These are phyloP conservation scores for Saururus chinensis DNA, from an alignment of 164 flowering plant species.

Conservation along the genomic window DNA sequence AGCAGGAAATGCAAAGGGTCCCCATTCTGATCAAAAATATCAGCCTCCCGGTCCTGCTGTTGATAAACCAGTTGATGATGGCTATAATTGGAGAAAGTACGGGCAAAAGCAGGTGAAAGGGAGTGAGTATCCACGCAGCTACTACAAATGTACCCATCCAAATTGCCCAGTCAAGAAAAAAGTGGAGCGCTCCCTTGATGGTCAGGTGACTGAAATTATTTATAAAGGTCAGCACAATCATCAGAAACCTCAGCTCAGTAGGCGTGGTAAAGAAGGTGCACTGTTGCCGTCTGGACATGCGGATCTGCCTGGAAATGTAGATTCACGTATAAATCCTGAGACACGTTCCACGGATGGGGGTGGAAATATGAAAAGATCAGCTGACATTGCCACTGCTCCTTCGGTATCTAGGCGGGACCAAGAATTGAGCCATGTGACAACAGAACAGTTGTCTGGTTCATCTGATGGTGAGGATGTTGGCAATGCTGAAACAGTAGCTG, in stretches of 20 bases:
- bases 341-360: slow-evolving; percentile 14
- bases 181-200: slow-evolving; percentile 77
- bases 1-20: slow-evolving; percentile 27
- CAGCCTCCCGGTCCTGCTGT: slow-evolving; percentile 23
- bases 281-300: not conserved
- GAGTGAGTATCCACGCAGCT: slow-evolving; percentile 85
- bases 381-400: slow-evolving; percentile 15
- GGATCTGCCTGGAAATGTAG: slow-evolving; percentile 22
- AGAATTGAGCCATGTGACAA: slow-evolving; percentile 26
- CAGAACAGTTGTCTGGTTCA: slow-evolving; percentile 28
- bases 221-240: slow-evolving; percentile 93
- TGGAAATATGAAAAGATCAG: slow-evolving; percentile 16
- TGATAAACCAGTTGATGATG: slow-evolving; percentile 74
- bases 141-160: slow-evolving; percentile 74
- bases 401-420: slow-evolving; percentile 22
- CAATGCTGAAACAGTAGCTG: slow-evolving; percentile 22
- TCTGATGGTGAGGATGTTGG: slow-evolving; percentile 47
- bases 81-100: slow-evolving; percentile 94
- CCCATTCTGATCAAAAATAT: slow-evolving; percentile 41
- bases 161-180: slow-evolving; percentile 88
- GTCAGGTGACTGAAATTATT: slow-evolving; percentile 79
- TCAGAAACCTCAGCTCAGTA: slow-evolving; percentile 41
- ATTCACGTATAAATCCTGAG: slow-evolving; percentile 26
- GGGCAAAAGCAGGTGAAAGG: slow-evolving; percentile 97
- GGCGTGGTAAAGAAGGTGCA: slow-evolving; percentile 41